Evolutionary conservation across 208 protist species (phyloP), one percentile per base, ranked within the genome.

Genomic region (Leishmania gerbilli): DNA sequence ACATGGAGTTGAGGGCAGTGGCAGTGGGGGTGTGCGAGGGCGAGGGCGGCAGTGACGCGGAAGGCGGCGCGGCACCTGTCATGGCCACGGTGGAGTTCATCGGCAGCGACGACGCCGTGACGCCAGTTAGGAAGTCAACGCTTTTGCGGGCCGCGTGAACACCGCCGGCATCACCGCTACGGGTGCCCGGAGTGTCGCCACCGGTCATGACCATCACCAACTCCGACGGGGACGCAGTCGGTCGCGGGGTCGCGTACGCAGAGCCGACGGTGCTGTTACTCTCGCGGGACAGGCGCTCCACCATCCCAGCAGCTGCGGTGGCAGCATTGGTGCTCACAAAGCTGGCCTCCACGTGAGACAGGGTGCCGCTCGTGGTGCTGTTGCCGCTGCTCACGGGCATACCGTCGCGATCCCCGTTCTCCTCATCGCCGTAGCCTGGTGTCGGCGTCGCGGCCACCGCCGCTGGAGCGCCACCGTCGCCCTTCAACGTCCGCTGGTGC

Each of bases 1-100:
- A 93, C 58, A 88, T 72, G n/a, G 83, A 75, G 19, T 83, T 80
- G 34, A 92, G 74, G 21, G 88, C 80, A n/a, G 72, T 51, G 42
- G 37, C 21, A 0, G 72, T 42, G n/a, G 53, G 7, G 53, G 45
- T 55, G 21, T 74, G 68, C 71, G 19, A 19, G 19, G 51, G 27
- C 27, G 49, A 21, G 51, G 34, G 37, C 31, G 47, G 71, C 71
- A 24, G 71, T 24, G 34, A 47, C 34, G 68, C 40, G 31, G 62
- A 68, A 40, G 15, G 71, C 34, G 34, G 51, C 31, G 51, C 40
- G 8, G 51, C 75, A 53, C 37, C 56, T 31, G 53, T 27, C 53
- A 67, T 60, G 74, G 34, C 19, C 21, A 77, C 34, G 1, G 31
- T 17, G 17, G 37, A 51, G 74, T 21, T 9, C 31, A 13, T 37